Conservation (phyloP, 2,329 filamentous ascomycete genomes). For the Rhynchosporium graminicola region DNA sequence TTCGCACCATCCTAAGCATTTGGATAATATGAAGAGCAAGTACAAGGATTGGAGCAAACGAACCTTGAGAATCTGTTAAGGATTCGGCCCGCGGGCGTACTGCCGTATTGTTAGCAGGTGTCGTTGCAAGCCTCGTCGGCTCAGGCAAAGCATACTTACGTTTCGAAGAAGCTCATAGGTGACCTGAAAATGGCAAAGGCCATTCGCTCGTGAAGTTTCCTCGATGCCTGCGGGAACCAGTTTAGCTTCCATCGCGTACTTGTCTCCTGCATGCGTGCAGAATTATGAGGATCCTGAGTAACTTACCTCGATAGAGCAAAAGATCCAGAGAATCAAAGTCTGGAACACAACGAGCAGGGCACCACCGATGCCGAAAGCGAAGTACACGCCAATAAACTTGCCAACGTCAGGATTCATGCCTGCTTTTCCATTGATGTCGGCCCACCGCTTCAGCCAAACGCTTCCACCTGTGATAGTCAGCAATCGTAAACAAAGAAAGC, state of each 20-base stretch:
- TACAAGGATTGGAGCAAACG: slow-evolving; percentile 38
- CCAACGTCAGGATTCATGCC: slow-evolving; percentile 75
- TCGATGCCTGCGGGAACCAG: slow-evolving; percentile 64
- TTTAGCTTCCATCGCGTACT: slow-evolving; percentile 30
- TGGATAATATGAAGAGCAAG: slow-evolving; percentile 3
- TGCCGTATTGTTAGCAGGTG: slow-evolving; percentile 22
- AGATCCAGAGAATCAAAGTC: slow-evolving; percentile 96
- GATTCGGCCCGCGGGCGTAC: slow-evolving; percentile 89
- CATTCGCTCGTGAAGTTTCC: slow-evolving; percentile 97
- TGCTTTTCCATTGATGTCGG: slow-evolving; percentile 70
- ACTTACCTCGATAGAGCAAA: slow-evolving; percentile 93
- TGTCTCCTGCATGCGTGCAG: slow-evolving; percentile 27
- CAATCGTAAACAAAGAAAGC: slow-evolving; percentile 13
- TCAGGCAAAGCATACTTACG: slow-evolving; percentile 42
- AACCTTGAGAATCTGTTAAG: slow-evolving; percentile 93
- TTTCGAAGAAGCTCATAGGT: slow-evolving; percentile 99
- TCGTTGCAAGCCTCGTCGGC: slow-evolving; percentile 2
- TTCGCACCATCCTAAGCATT: slow-evolving; percentile 1
- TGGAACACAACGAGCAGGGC: slow-evolving; percentile 85
- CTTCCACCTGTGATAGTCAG: slow-evolving; percentile 60
- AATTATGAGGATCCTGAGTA: slow-evolving; percentile 22
- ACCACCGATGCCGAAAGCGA: slow-evolving; percentile 87
- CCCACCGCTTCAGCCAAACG: slow-evolving; percentile 93
- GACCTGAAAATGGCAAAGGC: slow-evolving; percentile 95
- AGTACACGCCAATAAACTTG: slow-evolving; percentile 93